Base-by-base conservation (phyloP, 2,329 filamentous ascomycete species). In the Pseudogymnoascus destructans region DNA sequence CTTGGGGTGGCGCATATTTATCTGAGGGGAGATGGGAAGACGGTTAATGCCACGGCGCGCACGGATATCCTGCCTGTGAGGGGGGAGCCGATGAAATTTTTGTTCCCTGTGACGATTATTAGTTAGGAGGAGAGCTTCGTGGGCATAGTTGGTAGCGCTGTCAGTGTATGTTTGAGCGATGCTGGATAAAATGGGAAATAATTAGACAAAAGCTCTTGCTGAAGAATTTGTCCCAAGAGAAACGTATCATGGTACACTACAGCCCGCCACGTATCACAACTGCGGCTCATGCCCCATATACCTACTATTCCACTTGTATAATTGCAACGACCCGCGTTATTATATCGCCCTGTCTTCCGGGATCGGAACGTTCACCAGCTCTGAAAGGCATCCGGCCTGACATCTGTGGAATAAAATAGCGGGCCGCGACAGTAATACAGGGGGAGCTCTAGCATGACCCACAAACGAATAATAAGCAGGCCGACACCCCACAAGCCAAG, bases 1-100 rank as follows among this genome's bases (percentile, higher is more conserved):
- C 56, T 69, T 54, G 59, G 61, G 7, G 63, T 66, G 5, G 56
- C 61, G 1, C 65, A 69, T 61, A 54, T 65, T 36, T 67, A 40
- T 59, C 60, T 13, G 59, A 11, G 25, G 9, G 15, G 19, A n/a
- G 46, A 52, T 52, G 46, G 46, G 46, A 52, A 17, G 25, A 52
- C 46, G 25, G 15, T 52, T 13, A 52, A 52, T 30, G 46, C 46
- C 1, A 52, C 46, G n/a, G 46, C 25, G 23, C 23, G 46, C 23
- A 17, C 25, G n/a, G 46, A 52, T 52, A 52, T 52, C 17, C 30
- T 52, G 23, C 11, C 46, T 30, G 46, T 11, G n/a, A 52, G 13
- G 46, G 13, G 13, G 46, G 13, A 7, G 9, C 46, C 46, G 5
- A 2, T 52, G 46, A 9, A 52, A 5, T 52, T 52, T 30, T 52